Evolutionary conservation across 345 rosid species (phyloP), one percentile per base, ranked within the genome.

Genomic region (Euclidium syriacum): DNA sequence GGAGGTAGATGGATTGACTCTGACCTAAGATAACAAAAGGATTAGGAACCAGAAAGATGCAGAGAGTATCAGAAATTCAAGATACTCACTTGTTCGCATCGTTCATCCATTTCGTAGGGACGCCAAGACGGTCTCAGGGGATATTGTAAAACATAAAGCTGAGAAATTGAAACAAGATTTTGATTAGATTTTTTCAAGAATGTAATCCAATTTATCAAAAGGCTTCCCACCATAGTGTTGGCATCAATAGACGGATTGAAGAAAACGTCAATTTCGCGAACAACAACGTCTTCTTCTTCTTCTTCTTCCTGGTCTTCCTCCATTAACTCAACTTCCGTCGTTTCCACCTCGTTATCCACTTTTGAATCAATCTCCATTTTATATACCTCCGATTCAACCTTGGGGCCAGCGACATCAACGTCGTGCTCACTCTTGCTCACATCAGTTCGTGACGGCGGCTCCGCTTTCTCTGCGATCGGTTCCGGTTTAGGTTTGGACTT

Each of bases 121-220:
- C 95, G 88, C 98, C 98, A 92, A 47, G 75, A 62, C 3, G 96
- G 84, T 65, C 98, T 77, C 48, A 85, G 39, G 7, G 96, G 96
- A 78, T 82, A 92, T 75, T 92, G 98, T 77, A 85, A 24, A 24
- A 92, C 86, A 75, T 85, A 89, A 18, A 92, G 59, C 98, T n/a
- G n/a, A n/a, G n/a, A n/a, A n/a, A n/a, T n/a, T n/a, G n/a, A n/a
- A n/a, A n/a, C n/a, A n/a, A n/a, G n/a, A n/a, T n/a, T n/a, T n/a
- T n/a, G n/a, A n/a, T n/a, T n/a, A n/a, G n/a, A n/a, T n/a, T n/a
- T n/a, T n/a, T n/a, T n/a, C 3, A 55, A 7, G 23, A 55, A 19
- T 23, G 33, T 14, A 52, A 56, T 16, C 33, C 2, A 33, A 52
- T 11, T n/a, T n/a, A n/a, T n/a, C n/a, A n/a, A 16, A 40, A 52